A percentile compares a stretch with the other conserved stretches of the same genome.
Evolutionary conservation across 495 filamentous ascomycete genomes (phyloP).

Genomic region (Poronia punctata): DNA sequence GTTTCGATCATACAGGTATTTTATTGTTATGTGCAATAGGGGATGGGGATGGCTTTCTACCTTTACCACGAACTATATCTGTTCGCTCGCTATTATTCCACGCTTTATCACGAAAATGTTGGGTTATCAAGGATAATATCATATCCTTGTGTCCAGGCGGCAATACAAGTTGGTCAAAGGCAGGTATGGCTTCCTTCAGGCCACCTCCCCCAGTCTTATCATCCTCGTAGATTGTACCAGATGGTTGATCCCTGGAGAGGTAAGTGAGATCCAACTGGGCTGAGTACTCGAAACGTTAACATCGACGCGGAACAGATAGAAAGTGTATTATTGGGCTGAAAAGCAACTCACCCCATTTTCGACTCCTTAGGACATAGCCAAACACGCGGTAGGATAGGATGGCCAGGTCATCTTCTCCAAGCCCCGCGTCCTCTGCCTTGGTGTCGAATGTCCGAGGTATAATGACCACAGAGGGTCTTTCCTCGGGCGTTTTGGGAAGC

Average conservation of each 20-base stretch:
- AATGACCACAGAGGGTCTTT: constrained; percentile 10
- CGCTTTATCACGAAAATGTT: constrained; percentile 33
- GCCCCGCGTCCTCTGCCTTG: neutral
- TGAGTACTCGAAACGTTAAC: neutral
- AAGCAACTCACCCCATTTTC: constrained; percentile 34
- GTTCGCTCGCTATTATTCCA: constrained; percentile 19
- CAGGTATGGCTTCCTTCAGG: constrained; percentile 15
- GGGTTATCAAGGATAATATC: constrained; percentile 30
- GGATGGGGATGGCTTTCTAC: constrained; percentile 7
- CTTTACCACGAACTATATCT: constrained; percentile 38
- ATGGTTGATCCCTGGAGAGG: constrained; percentile 8
- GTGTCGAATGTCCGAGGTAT: neutral
- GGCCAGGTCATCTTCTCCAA: constrained; percentile 29
- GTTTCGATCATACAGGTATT: neutral
- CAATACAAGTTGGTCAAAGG: constrained; percentile 34
- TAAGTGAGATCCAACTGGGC: constrained; percentile 20
- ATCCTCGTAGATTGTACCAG: neutral
- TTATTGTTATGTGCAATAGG: neutral
- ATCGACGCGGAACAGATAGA: neutral
- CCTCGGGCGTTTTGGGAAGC: constrained; percentile 7
- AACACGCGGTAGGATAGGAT: constrained; percentile 37
- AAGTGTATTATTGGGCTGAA: neutral
- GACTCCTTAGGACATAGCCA: constrained; percentile 35
- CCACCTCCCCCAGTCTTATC: constrained; percentile 3
- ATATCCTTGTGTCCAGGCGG: constrained; percentile 26